Evolutionary conservation across 1,284 basidiomycete species (phyloP), one percentile per base, ranked within the genome.

Genomic region (Porogramme epimiltina): DNA sequence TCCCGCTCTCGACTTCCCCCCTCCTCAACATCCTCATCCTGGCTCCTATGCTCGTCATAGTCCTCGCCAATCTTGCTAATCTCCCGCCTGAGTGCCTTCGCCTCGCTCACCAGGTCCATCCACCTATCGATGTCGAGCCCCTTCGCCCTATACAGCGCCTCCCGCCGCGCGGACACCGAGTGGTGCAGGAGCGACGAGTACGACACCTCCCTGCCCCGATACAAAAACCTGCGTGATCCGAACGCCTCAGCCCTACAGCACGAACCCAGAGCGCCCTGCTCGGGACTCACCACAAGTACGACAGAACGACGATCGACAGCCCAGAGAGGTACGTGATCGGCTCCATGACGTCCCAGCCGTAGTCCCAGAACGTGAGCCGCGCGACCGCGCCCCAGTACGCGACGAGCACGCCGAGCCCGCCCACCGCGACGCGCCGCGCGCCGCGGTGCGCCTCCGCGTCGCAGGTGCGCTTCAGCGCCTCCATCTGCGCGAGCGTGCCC

Each of bases 261-360:
- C 37, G 31, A 28, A 37, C 34, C 8, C 34, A 18, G 34, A 37
- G 34, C 5, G n/a, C n/a, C n/a, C n/a, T n/a, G n/a, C n/a, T n/a
- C n/a, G n/a, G n/a, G n/a, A 59, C 60, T 8, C 49, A 80, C 81
- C 80, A 84, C 3, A 83, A 70, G 60, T 85, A 85, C 3, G 81
- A 79, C 16, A 77, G 72, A 38, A 85, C 78, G 51, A 84, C 82
- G 11, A 77, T 83, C 0, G 81, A 79, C 10, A 85, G 67, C 11
- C 82, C 81, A 15, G 81, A 83, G 18, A 85, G 70, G 63, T 85
- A 84, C 3, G 82, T 87, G 42, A 86, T 77, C 2, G 85, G 85
- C 62, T 88, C 84, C 83, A 86, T 87, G 10, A 84, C 68, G 58
- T 87, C 84, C 79, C 79, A 83, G 18, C 80, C 80, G 54, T 71